Conservation (phyloP, 495 filamentous ascomycete genomes). For the Neurospora sp. region DNA sequence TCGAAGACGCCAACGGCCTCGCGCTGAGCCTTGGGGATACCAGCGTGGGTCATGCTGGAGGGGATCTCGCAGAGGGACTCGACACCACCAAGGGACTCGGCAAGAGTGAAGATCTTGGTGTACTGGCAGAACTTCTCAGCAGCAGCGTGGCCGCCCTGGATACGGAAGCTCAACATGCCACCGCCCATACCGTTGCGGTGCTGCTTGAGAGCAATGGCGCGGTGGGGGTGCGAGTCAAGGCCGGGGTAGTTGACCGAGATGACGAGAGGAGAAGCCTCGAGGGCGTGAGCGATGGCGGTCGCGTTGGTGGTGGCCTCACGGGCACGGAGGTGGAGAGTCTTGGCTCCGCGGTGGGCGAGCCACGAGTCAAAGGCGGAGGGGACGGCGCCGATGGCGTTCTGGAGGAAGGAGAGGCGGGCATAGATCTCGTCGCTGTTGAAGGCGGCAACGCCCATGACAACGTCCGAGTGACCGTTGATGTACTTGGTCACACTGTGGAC, state of each 20-base stretch:
- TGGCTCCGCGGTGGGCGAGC: slow-evolving; percentile 96
- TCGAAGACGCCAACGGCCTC: slow-evolving; percentile 94
- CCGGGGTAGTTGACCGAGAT: slow-evolving; percentile 91
- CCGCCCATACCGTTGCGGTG: slow-evolving; percentile 92
- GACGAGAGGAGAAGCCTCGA: slow-evolving; percentile 74
- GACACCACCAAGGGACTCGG: slow-evolving; percentile 87
- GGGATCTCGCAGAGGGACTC: slow-evolving; percentile 90
- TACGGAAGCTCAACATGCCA: slow-evolving; percentile 94
- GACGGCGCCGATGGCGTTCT: slow-evolving; percentile 94
- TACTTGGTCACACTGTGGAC: slow-evolving; percentile 99
- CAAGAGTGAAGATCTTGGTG: slow-evolving; percentile 84
- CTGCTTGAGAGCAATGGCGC: slow-evolving; percentile 74
- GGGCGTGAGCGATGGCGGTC: slow-evolving; percentile 59
- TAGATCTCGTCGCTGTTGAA: slow-evolving; percentile 78
- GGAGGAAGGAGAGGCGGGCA: slow-evolving; percentile 75
- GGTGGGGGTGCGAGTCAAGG: slow-evolving; percentile 74
- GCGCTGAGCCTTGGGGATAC: slow-evolving; percentile 80
- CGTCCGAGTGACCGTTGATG: slow-evolving; percentile 95
- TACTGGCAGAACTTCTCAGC: slow-evolving; percentile 87
- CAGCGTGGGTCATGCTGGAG: slow-evolving; percentile 84
- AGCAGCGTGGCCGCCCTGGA: slow-evolving; percentile 76
- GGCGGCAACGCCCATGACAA: slow-evolving; percentile 96
- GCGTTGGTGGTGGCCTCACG: slow-evolving; percentile 78
- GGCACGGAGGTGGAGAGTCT: slow-evolving; percentile 91
- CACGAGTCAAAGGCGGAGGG: slow-evolving; percentile 94